Percentiles rank a stretch among this genome's conserved stretches.
These are phyloP conservation scores for Leccinum subtestaceum DNA, from an alignment of 768 basidiomycete species.

Conservation along the genomic window DNA sequence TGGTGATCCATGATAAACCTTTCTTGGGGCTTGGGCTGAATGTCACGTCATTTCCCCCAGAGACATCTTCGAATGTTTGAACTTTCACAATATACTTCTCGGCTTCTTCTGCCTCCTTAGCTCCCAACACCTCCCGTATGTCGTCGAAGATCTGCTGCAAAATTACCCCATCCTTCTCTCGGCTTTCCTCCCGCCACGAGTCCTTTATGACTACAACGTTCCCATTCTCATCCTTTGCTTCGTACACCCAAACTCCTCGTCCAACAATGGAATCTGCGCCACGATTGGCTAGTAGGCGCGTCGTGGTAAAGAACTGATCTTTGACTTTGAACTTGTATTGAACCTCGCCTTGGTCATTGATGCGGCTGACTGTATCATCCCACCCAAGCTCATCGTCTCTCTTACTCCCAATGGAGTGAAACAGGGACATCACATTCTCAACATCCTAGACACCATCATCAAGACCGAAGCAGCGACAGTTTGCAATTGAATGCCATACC, in stretches of 20 bases:
- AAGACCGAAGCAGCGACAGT: too few species aligned
- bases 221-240: neutral
- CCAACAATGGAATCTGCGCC: conserved; percentile 1
- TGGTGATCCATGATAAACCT: too few species aligned
- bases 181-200: conserved; percentile 9
- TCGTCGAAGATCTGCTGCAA: neutral
- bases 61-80: neutral
- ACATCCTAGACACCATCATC: too few species aligned
- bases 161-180: neutral
- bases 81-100: neutral
- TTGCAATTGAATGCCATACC: too few species aligned
- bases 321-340: conserved; percentile 3
- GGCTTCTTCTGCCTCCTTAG: neutral
- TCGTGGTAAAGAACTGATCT: neutral
- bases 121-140: neutral
- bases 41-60: too few species aligned
- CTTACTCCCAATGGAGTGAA: too few species aligned
- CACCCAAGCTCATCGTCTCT: conserved; percentile 2
- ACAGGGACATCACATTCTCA: too few species aligned
- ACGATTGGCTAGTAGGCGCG: neutral
- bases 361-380: conserved; percentile 4
- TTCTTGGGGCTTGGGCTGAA: too few species aligned
- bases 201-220: conserved; percentile 1
- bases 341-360: neutral
- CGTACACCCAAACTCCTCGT: neutral